Conservation (phyloP, 495 filamentous ascomycete species). For the Paragyromitra xinjiangensis region DNA sequence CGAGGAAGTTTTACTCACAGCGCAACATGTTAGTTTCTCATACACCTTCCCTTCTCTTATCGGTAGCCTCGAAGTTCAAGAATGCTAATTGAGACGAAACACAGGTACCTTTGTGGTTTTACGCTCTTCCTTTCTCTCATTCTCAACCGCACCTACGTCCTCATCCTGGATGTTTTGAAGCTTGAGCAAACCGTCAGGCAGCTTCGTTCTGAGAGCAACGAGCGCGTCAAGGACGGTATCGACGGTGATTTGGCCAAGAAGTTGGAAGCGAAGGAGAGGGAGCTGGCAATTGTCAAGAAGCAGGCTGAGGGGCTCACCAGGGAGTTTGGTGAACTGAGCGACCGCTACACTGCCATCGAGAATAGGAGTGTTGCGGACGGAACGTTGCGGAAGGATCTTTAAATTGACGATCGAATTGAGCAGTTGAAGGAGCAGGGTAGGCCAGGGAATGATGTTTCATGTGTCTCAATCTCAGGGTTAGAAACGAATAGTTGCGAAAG, state of each 20-base stretch:
- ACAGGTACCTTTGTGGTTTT: conserved; percentile 92
- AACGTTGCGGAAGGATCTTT: conserved; percentile 59
- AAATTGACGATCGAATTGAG: conserved; percentile 21
- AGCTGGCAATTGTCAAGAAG: conserved; percentile 84
- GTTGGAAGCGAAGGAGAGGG: conserved; percentile 74
- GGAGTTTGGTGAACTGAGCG: conserved; percentile 85
- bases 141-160: conserved; percentile 97
- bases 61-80: background rate
- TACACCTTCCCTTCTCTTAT: too few relatives aligned
- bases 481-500: background rate
- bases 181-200: conserved; percentile 92
- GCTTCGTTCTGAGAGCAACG: conserved; percentile 80
- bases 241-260: conserved; percentile 72
- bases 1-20: conserved; percentile 99
- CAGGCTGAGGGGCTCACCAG: conserved; percentile 76
- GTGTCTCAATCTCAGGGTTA: conserved; percentile 25
- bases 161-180: conserved; percentile 93
- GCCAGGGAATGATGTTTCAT: background rate
- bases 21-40: conserved; percentile 79
- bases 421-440: background rate
- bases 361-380: conserved; percentile 45
- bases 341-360: conserved; percentile 72
- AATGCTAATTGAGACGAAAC: conserved; percentile 33
- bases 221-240: conserved; percentile 70
- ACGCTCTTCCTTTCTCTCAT: conserved; percentile 98